Evolutionary conservation across 2,329 filamentous ascomycete species (phyloP).

Genomic region (Colletotrichum endophyticum): DNA sequence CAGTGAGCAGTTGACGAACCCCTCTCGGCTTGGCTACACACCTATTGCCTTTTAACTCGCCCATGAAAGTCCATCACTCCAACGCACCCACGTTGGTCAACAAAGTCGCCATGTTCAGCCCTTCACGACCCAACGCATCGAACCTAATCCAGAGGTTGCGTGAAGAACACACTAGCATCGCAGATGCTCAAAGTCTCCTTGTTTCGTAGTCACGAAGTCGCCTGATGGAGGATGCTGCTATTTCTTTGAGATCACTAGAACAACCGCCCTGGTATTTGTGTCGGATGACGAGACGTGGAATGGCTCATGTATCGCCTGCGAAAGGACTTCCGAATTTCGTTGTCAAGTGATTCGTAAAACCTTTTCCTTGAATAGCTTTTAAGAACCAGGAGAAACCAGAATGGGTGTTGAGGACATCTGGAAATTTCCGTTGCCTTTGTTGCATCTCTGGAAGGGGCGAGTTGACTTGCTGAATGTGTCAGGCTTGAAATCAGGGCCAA

Average conservation of each 20-base stretch:
- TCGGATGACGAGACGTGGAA: not conserved
- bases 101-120: accelerated
- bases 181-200: not conserved
- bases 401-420: not conserved
- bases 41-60: accelerated
- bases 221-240: not conserved
- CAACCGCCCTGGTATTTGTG: no score
- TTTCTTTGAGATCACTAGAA: not conserved
- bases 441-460: not conserved
- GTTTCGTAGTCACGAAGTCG: not conserved
- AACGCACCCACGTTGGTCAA: not conserved
- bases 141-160: not conserved
- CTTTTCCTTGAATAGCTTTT: no score
- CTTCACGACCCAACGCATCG: no score
- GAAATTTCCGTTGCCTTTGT: not conserved
- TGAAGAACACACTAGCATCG: not conserved
- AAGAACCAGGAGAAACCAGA: not conserved
- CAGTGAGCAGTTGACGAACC: not conserved
- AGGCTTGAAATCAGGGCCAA: accelerated
- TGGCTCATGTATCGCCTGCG: not conserved
- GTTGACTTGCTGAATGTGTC: not conserved
- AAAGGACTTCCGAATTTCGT: not conserved
- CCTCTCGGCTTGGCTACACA: not conserved
- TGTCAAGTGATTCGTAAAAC: not conserved
- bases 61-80: not conserved